phyloP scores from a whole-genome alignment of 495 filamentous ascomycete genomes.

The Terfezia boudieri region DNA sequence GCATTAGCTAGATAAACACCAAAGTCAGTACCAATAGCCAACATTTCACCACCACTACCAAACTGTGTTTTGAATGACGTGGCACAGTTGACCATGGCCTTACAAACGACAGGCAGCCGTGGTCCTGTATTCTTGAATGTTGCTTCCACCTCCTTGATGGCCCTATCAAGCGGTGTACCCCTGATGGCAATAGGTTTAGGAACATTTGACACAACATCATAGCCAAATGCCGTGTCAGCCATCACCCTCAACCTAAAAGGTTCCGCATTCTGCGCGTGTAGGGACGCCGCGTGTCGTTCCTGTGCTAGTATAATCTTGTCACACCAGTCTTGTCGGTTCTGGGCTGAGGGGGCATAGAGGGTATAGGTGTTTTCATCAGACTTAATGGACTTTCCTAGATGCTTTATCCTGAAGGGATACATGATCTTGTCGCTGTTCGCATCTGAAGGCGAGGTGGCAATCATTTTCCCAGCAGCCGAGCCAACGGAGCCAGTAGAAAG shows the following conservation, averaged over 20 bases:
- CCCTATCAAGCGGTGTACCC: constrained; percentile 77
- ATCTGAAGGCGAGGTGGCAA: constrained; percentile 26
- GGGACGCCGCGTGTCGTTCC: constrained; percentile 65
- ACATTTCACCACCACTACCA: constrained; percentile 52
- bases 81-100: constrained; percentile 73
- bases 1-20: constrained; percentile 76
- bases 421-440: constrained; percentile 57
- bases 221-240: constrained; percentile 75
- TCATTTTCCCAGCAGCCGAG: constrained; percentile 14
- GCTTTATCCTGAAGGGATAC: constrained; percentile 89
- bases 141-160: constrained; percentile 70
- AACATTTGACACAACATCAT: constrained; percentile 37
- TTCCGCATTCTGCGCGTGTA: constrained; percentile 85
- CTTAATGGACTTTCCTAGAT: constrained; percentile 43
- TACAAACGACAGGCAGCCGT: constrained; percentile 53
- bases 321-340: constrained; percentile 70
- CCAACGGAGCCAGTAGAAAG: constrained; percentile 8
- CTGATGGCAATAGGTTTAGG: constrained; percentile 44
- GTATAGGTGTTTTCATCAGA: constrained; percentile 37
- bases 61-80: constrained; percentile 55
- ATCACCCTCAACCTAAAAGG: constrained; percentile 83
- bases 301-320: constrained; percentile 86
- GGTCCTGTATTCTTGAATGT: constrained; percentile 38
- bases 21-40: constrained; percentile 86
- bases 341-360: constrained; percentile 53